Percentiles rank a stretch among this genome's conserved stretches.
phyloP scores from a whole-genome alignment of 345 rosid species.

The Salix caprea region DNA sequence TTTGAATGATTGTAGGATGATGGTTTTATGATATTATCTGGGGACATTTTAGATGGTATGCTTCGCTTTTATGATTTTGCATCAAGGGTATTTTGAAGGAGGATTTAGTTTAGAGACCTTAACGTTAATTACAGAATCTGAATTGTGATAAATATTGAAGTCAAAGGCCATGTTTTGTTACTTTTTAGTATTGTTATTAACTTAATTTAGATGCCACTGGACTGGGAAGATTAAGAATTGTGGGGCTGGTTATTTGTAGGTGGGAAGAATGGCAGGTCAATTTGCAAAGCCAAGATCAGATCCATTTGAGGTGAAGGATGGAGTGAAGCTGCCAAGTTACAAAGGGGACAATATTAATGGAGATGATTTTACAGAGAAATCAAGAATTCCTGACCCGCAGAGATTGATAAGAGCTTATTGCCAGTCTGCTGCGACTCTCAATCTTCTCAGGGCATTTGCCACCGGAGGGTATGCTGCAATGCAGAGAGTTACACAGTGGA shows the following conservation, averaged over 20 bases:
- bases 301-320: constrained; percentile 22
- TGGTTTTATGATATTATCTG: neutral
- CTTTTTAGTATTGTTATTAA: neutral
- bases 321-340: constrained; percentile 29
- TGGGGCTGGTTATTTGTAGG: constrained; percentile 7
- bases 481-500: constrained; percentile 32
- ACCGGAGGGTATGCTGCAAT: constrained; percentile 32
- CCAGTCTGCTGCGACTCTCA: constrained; percentile 27
- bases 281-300: constrained; percentile 31
- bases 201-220: neutral
- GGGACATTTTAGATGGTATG: neutral
- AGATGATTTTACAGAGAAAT: constrained; percentile 21
- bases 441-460: constrained; percentile 32
- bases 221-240: neutral
- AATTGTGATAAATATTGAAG: neutral
- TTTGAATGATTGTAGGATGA: neutral
- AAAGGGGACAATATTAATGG: constrained; percentile 29
- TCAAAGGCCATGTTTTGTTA: neutral
- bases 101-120: neutral
- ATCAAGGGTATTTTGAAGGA: neutral
- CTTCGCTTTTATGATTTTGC: neutral
- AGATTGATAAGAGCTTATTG: constrained; percentile 29
- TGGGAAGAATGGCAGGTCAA: constrained; percentile 35
- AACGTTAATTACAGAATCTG: neutral
- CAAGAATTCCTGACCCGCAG: constrained; percentile 26